These are phyloP conservation scores for Kodamaea jinghongensis DNA, from an alignment of 805 yeast genomes.

Conservation along the genomic window DNA sequence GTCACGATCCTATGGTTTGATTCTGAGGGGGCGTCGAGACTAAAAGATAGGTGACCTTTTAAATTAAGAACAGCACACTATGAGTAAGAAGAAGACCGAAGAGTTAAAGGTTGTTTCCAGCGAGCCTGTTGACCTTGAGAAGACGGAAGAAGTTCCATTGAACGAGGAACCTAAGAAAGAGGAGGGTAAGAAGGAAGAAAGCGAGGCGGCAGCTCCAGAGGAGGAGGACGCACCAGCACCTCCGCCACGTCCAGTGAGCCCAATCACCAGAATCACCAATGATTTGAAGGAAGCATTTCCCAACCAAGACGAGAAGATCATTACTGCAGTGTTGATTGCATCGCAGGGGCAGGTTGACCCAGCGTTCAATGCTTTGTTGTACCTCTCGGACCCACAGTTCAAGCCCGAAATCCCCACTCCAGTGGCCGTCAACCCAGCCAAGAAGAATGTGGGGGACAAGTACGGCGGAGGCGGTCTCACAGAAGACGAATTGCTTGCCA, in stretches of 20 bases:
- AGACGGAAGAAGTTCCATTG: conserved; percentile 7
- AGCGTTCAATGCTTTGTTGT: conserved; percentile 85
- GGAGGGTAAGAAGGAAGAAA: conserved; percentile 3
- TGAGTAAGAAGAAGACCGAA: conserved; percentile 20
- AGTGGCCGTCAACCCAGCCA: conserved; percentile 14
- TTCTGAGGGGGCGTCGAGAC: neutral
- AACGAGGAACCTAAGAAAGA: conserved; percentile 2
- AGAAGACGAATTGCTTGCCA: conserved; percentile 82
- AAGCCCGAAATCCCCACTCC: conserved; percentile 50
- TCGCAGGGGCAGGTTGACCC: conserved; percentile 76
- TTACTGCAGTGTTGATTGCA: conserved; percentile 82
- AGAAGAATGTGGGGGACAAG: conserved; percentile 14
- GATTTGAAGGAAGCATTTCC: conserved; percentile 89
- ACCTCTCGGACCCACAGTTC: conserved; percentile 68
- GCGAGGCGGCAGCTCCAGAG: conserved; percentile 5
- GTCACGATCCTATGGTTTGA: neutral
- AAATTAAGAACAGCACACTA: conserved; percentile 3
- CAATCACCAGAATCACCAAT: conserved; percentile 49
- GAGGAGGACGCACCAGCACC: conserved; percentile 31
- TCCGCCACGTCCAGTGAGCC: conserved; percentile 60
- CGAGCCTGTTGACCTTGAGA: conserved; percentile 30
- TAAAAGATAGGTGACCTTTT: conserved; percentile 6
- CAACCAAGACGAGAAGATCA: conserved; percentile 60
- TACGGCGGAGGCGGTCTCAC: conserved; percentile 20
- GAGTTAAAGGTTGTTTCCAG: conserved; percentile 27